Percentiles rank a stretch among this genome's conserved stretches.
Evolutionary conservation across 2,329 filamentous ascomycete species (phyloP).

Genomic region (Clarireedia sp.): DNA sequence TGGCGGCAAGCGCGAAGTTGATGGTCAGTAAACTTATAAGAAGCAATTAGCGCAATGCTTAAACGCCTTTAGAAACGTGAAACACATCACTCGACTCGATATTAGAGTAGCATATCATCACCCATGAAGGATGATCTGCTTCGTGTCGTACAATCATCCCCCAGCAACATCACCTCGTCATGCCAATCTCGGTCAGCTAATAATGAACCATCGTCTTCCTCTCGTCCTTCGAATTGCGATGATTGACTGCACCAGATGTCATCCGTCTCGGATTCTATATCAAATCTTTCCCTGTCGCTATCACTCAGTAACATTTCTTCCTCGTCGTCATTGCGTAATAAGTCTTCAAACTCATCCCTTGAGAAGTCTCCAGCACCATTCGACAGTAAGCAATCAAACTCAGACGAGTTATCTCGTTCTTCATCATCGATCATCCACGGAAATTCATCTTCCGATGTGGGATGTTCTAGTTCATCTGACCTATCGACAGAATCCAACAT

Average conservation of each 20-base stretch:
- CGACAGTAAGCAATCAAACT: background rate
- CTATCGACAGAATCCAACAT: background rate
- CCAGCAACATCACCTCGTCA: background rate
- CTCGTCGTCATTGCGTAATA: constrained; percentile 11
- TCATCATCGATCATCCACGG: background rate
- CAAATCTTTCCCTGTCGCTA: constrained; percentile 15
- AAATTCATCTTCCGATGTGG: background rate
- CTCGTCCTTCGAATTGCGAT: background rate
- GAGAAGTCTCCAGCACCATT: background rate
- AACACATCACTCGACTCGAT: background rate
- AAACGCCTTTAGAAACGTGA: no score
- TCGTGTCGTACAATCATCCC: background rate
- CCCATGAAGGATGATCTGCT: background rate
- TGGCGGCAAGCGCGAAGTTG: no score
- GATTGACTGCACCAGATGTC: constrained; percentile 18
- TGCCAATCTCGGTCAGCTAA: background rate
- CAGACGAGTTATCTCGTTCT: background rate
- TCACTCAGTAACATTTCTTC: constrained; percentile 10
- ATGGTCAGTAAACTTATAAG: no score
- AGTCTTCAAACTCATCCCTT: constrained; percentile 11
- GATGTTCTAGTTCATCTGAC: background rate
- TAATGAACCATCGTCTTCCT: constrained; percentile 5
- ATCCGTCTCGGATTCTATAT: constrained; percentile 16
- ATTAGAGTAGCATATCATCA: constrained; percentile 4
- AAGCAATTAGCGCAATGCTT: background rate